Evolutionary conservation across 2,329 filamentous ascomycete species (phyloP).

Genomic region (Neopestalotiopsis sp.): DNA sequence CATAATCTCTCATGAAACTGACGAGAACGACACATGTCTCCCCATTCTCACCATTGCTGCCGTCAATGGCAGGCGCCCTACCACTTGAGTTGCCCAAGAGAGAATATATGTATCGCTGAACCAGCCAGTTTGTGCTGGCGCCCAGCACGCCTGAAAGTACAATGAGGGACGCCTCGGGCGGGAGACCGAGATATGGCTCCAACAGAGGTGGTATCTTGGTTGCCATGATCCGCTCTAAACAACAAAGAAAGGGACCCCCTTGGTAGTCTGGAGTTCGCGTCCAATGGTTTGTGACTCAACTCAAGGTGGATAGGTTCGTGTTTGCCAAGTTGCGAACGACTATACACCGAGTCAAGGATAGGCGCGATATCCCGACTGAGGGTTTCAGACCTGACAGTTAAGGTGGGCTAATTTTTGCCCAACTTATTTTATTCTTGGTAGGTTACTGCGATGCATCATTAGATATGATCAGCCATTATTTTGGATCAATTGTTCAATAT

Average conservation of each 20-base stretch:
- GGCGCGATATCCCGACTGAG: not conserved
- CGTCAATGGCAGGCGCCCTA: slow-evolving; percentile 24
- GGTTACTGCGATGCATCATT: not conserved
- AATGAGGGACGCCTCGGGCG: slow-evolving; percentile 63
- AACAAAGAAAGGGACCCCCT: no score
- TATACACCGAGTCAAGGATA: slow-evolving; percentile 17
- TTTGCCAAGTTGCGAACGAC: slow-evolving; percentile 11
- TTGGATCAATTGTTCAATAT: not conserved
- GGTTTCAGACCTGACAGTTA: slow-evolving; percentile 3
- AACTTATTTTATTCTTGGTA: not conserved
- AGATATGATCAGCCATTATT: not conserved
- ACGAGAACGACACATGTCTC: slow-evolving; percentile 67
- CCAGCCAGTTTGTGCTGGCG: slow-evolving; percentile 69
- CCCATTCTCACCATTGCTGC: slow-evolving; percentile 35
- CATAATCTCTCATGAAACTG: slow-evolving; percentile 79
- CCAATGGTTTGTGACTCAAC: not conserved
- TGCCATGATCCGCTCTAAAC: slow-evolving; percentile 39
- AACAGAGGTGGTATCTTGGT: slow-evolving; percentile 66
- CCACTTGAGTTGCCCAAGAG: slow-evolving; percentile 39
- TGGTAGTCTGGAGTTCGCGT: not conserved
- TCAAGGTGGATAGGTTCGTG: not conserved
- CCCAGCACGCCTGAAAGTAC: slow-evolving; percentile 73
- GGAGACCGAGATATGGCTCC: slow-evolving; percentile 66
- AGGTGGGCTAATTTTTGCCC: not conserved
- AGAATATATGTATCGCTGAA: slow-evolving; percentile 61